Base-by-base conservation (phyloP, 148 eudicot species). In the Rhododendron vialii region DNA sequence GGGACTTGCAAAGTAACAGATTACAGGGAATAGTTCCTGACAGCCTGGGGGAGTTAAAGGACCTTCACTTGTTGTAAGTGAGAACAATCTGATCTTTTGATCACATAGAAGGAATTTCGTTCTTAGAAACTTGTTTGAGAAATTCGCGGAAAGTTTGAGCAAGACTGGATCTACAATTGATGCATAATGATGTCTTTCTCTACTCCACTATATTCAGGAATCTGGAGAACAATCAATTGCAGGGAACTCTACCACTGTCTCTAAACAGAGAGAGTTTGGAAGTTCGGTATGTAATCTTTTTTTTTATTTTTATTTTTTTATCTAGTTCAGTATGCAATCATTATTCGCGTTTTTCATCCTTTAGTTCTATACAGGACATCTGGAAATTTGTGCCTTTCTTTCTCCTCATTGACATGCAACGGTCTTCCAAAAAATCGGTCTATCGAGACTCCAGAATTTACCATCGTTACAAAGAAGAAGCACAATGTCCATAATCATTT, bases 1-100 rank as follows among this genome's bases (percentile, higher is more conserved):
- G 98, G 93, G 95, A 95, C 87, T 88, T 95, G 92, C 90, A 89
- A 85, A 91, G 91, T 82, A 95, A 95, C 78, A 92, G 93, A 80
- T 90, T 95, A 85, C 85, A 89, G 45, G 96, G 96, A 80, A 80
- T 82, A 81, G 94, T 95, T 73, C 98, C 96, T 5, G 91, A 90
- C 13, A 87, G 89, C 92, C 84, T 93, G 74, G 95, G 94, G 63
- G 92, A 85, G 82, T 84, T 95, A 55, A 89, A 90, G 88, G 90
- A 92, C 74, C 96, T 95, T 87, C 96, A 90, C 61, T 79, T 95
- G 14, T 76, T 95, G 98, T 95, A 89, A 94, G 95, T 86, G 59
- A 50, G n/a, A 53, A 63, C 45, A 45, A 78, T 53, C 36, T 75
- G 51, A 36, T 75, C 30, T 8, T 65, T 14, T 45, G 45, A 84